Evolutionary conservation across 1,284 basidiomycete species (phyloP), one percentile per base, ranked within the genome.

Genomic region (Cutaneotrichosporon sp.): DNA sequence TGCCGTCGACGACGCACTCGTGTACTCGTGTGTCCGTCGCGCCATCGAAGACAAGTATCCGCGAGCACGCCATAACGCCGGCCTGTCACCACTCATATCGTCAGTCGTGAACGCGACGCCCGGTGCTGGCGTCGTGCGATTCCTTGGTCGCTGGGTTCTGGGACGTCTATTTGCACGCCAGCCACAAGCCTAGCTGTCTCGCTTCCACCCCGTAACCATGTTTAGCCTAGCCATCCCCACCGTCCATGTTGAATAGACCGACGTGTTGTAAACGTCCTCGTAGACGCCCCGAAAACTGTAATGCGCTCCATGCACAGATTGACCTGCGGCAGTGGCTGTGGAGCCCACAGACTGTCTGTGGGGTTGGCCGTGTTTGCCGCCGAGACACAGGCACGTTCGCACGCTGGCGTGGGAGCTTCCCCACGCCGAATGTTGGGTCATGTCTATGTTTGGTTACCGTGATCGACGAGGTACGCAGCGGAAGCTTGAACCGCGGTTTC

Each of bases 31-130:
- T 15, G 68, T 72, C 22, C 54, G 66, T 40, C 58, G 67, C 10
- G 70, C 70, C 3, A 66, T 72, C 43, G 68, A 70, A 56, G 70
- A 72, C 44, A 58, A 61, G 9, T 69, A 72, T 40, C 69, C 67
- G 0, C 60, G 69, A 23, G 53, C 57, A 1, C 50, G 59, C 15
- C 68, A 70, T 55, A 61, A 68, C 46, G 70, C 69, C 2, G 70
- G 70, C 1, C 38, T 70, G 8, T 58, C 60, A 2, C 65, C 68
- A 3, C 39, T 68, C 1, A 21, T 70, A 9, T 53, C 60, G 8
- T 62, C 61, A 17, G 42, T 70, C 22, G 56, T 56, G 4, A 62
- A 59, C 33, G 52, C 56, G 14, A 59, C 63, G 4, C 67, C 69
- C 0, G 67, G 67, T 4, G 45, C 54, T 8, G 56, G 63, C 15